A percentile compares a stretch with the other conserved stretches of the same genome.
phyloP scores from a whole-genome alignment of 2,329 filamentous ascomycete genomes.

The Epichloe sibirici region DNA sequence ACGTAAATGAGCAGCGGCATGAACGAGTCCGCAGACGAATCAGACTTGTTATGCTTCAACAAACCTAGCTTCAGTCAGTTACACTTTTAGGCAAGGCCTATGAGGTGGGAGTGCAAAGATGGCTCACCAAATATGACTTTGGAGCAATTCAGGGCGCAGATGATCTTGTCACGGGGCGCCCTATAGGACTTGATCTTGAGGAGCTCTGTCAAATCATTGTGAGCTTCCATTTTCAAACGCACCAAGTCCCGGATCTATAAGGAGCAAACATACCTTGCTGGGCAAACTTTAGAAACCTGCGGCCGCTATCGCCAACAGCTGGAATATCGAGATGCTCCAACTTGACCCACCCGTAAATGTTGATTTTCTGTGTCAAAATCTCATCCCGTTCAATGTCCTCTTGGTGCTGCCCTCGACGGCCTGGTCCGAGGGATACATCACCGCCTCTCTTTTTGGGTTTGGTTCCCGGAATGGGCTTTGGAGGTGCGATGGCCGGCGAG shows the following conservation, averaged over 20 bases:
- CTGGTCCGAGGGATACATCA: conserved; percentile 61
- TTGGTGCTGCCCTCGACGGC: conserved; percentile 89
- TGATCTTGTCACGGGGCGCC: conserved; percentile 95
- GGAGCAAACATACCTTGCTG: conserved; percentile 54
- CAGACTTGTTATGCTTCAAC: conserved; percentile 80
- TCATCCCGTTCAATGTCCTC: conserved; percentile 96
- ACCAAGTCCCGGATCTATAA: neutral
- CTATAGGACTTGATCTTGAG: conserved; percentile 94
- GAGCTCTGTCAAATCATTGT: conserved; percentile 49
- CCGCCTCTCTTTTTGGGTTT: conserved; percentile 57
- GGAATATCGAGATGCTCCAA: conserved; percentile 92
- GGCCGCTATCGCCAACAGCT: conserved; percentile 70
- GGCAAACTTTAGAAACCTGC: conserved; percentile 75
- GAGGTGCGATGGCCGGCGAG: conserved; percentile 78
- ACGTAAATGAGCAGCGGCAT: conserved; percentile 93
- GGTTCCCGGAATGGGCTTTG: conserved; percentile 57
- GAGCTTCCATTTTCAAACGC: neutral
- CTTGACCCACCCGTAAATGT: conserved; percentile 89
- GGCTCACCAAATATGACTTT: conserved; percentile 89
- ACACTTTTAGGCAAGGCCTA: neutral
- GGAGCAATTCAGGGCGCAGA: conserved; percentile 96
- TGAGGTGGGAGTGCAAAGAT: neutral
- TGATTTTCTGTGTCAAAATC: conserved; percentile 89
- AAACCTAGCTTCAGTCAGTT: conserved; percentile 41
- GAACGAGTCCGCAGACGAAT: conserved; percentile 93